A percentile compares a stretch with the other conserved stretches of the same genome.
These are phyloP conservation scores for Fraxinus cuspidata DNA, from an alignment of 257 asterid genomes.

Conservation along the genomic window DNA sequence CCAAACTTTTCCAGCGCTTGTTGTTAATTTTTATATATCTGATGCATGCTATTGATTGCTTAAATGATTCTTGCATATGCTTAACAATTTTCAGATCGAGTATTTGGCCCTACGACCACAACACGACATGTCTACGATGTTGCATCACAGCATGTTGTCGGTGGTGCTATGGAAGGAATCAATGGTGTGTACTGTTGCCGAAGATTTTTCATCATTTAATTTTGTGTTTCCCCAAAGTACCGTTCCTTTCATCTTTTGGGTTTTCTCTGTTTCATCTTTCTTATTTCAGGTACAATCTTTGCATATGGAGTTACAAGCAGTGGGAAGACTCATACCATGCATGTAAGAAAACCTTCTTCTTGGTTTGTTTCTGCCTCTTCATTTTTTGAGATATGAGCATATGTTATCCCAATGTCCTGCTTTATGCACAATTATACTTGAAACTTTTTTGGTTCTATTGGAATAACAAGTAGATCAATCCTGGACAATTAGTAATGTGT, in stretches of 20 bases:
- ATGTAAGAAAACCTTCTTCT: constrained; percentile 58
- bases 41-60: constrained; percentile 3
- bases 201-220: not conserved
- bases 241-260: constrained; percentile 18
- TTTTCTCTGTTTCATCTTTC: constrained; percentile 21
- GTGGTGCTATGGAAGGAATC: constrained; percentile 97
- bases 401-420: not conserved
- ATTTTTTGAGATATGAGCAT: constrained; percentile 11
- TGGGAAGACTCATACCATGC: constrained; percentile 99
- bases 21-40: constrained; percentile 10
- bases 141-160: constrained; percentile 86
- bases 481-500: not conserved
- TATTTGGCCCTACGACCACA: constrained; percentile 98
- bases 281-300: constrained; percentile 79
- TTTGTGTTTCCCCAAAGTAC: constrained; percentile 12
- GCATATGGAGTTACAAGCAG: constrained; percentile 99
- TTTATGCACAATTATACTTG: constrained; percentile 12
- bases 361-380: constrained; percentile 18
- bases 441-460: constrained; percentile 8
- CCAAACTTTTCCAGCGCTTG: constrained; percentile 3
- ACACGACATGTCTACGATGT: constrained; percentile 97
- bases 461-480: not conserved
- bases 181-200: constrained; percentile 52
- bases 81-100: constrained; percentile 66
- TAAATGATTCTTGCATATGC: constrained; percentile 23